Evolutionary conservation across 1,139 yeast genomes (phyloP), one percentile per base, ranked within the genome.

Genomic region (Saccharomyces pastorianus): DNA sequence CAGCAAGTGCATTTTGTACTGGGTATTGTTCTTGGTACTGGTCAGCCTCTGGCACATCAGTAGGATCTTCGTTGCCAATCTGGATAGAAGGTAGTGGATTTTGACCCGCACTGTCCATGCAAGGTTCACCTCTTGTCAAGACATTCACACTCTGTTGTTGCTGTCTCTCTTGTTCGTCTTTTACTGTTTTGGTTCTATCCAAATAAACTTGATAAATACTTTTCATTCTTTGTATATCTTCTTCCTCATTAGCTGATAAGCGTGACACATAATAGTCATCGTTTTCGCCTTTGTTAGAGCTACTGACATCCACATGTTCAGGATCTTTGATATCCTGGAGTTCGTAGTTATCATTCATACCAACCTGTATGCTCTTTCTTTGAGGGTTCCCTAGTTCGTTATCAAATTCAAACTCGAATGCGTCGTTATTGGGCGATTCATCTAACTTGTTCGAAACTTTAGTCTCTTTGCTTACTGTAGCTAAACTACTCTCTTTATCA

Each of bases 131-230:
- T 48, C 27, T 11, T 49, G 41, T 29, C 9, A 27, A 48, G 4
- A 48, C 54, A 13, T 46, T 51, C 6, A 52, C 51, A 9, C 51
- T 17, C 2, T 17, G 20, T 2, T 17, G 20, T 2, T 17, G 20
- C 20, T 17, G 20, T 7, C 34, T 20, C 6, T 46, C 32, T 3
- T 32, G 38, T 5, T 44, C 34, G 29, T 55, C 56, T 41, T 52
- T 59, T 5, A 57, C 59, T 1, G 84, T 78, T 52, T 76, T 78
- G 55, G 78, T 80, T 59, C 85, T 76, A 58, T 85, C 89, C 62
- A 85, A 82, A 61, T 86, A 86, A 17, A 85, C 89, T 56, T 81
- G 80, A 67, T 86, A 86, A 14, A 86, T 87, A 42, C 90, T 84
- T 64, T 83, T 85, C 88, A 86, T 82, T 69, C 93, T 77, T 59